Conservation (phyloP, 2,329 filamentous ascomycete species). For the Alternaria longipes region DNA sequence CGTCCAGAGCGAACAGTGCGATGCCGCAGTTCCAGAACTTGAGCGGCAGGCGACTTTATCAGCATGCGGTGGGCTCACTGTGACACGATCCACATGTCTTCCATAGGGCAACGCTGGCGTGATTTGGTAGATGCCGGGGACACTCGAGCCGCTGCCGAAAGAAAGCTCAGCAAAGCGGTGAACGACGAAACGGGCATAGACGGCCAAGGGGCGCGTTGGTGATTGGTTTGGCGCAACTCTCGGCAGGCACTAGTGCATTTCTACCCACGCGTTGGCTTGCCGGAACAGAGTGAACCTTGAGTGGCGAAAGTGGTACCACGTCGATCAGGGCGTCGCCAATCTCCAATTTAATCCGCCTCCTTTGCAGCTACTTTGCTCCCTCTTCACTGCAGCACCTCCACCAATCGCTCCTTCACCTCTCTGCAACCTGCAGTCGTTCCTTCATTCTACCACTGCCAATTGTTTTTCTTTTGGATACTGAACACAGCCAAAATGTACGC, state of each 20-base stretch:
- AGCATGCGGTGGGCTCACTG: slow-evolving; percentile 30
- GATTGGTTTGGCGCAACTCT: slow-evolving; percentile 24
- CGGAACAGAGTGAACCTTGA: slow-evolving; percentile 34
- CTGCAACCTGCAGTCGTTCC: slow-evolving; percentile 29
- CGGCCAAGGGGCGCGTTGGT: slow-evolving; percentile 4
- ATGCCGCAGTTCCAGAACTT: slow-evolving; percentile 7
- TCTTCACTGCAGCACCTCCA: slow-evolving; percentile 29
- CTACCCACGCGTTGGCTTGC: slow-evolving; percentile 12
- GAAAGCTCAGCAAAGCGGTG: slow-evolving; percentile 30
- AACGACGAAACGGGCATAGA: slow-evolving; percentile 25
- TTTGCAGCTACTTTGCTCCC: slow-evolving; percentile 27
- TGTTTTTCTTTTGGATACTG: slow-evolving; percentile 24
- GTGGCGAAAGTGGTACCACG: slow-evolving; percentile 40
- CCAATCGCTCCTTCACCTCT: slow-evolving; percentile 15
- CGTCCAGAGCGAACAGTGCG: neutral
- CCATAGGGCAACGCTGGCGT: slow-evolving; percentile 21
- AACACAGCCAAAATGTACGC: slow-evolving; percentile 38
- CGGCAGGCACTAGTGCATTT: slow-evolving; percentile 26
- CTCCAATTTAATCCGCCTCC: slow-evolving; percentile 45
- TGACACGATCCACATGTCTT: slow-evolving; percentile 30
- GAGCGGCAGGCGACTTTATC: slow-evolving; percentile 15
- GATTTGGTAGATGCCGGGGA: slow-evolving; percentile 20
- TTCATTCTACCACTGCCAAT: slow-evolving; percentile 9
- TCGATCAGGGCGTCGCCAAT: slow-evolving; percentile 36
- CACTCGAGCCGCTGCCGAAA: slow-evolving; percentile 23